These are phyloP conservation scores for Aspergillus panamensis DNA, from an alignment of 495 filamentous ascomycete genomes.

Conservation along the genomic window DNA sequence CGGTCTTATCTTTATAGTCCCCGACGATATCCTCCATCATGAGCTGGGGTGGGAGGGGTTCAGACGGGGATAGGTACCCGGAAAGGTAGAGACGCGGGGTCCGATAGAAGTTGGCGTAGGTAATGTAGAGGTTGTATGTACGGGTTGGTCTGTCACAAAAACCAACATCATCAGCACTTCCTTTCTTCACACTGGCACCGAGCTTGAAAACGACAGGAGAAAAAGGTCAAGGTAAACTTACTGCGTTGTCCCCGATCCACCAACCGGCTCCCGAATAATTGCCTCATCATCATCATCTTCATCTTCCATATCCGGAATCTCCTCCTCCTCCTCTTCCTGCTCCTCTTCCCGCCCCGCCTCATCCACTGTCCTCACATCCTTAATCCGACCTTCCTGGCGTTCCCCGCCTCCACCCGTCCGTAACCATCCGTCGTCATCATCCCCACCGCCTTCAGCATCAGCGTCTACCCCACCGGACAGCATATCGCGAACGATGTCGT, in stretches of 20 bases:
- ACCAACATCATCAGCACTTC: no score
- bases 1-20: slow-evolving; percentile 99
- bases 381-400: slow-evolving; percentile 62
- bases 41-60: slow-evolving; percentile 77
- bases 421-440: slow-evolving; percentile 87
- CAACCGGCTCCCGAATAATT: slow-evolving; percentile 78
- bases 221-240: slow-evolving; percentile 46
- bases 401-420: slow-evolving; percentile 64
- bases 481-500: slow-evolving; percentile 77
- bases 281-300: slow-evolving; percentile 93
- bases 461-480: slow-evolving; percentile 53
- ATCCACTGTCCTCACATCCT: slow-evolving; percentile 82
- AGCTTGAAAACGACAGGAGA: not conserved
- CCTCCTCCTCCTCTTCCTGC: slow-evolving; percentile 75
- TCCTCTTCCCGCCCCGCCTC: slow-evolving; percentile 75
- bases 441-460: slow-evolving; percentile 32
- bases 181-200: no score
- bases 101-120: slow-evolving; percentile 93
- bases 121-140: slow-evolving; percentile 97
- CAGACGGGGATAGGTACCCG: slow-evolving; percentile 76
- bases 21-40: slow-evolving; percentile 99
- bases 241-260: slow-evolving; percentile 58
- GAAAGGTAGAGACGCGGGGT: slow-evolving; percentile 94
- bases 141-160: slow-evolving; percentile 70
- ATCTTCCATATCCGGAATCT: slow-evolving; percentile 98